phyloP scores from a whole-genome alignment of 768 basidiomycete species.

The Macrolepiota albuminosa region DNA sequence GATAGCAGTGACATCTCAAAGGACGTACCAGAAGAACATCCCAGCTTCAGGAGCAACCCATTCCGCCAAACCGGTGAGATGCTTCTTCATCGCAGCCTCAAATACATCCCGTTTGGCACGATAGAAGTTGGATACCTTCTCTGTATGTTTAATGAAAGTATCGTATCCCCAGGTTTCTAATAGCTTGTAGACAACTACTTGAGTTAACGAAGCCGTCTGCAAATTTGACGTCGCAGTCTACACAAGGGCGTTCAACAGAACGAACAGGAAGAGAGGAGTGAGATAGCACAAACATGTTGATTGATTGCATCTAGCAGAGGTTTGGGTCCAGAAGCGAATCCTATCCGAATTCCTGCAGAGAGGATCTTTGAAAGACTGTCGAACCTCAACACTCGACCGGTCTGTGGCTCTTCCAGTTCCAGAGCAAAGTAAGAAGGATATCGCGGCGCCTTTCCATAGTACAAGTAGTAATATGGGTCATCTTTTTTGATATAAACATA shows the following conservation, averaged over 20 bases:
- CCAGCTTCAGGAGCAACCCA: conserved; percentile 69
- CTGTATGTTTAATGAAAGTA: conserved; percentile 63
- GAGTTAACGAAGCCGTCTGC: conserved; percentile 55
- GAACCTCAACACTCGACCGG: conserved; percentile 77
- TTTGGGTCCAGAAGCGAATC: conserved; percentile 71
- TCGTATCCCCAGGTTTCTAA: conserved; percentile 67
- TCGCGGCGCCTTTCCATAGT: conserved; percentile 58
- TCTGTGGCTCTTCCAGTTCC: conserved; percentile 55
- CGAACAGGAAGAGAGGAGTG: background rate
- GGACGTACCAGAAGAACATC: conserved; percentile 81
- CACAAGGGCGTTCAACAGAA: background rate
- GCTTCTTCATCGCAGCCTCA: conserved; percentile 58
- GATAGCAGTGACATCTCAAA: conserved; percentile 6
- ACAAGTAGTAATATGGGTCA: conserved; percentile 73
- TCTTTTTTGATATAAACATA: conserved; percentile 33
- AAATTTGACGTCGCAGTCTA: conserved; percentile 46
- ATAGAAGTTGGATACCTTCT: conserved; percentile 64
- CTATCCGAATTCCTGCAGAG: conserved; percentile 69
- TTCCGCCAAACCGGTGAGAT: conserved; percentile 69
- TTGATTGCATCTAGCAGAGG: conserved; percentile 63
- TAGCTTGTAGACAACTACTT: conserved; percentile 52
- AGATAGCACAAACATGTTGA: conserved; percentile 42
- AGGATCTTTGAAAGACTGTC: conserved; percentile 84
- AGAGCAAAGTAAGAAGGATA: conserved; percentile 77
- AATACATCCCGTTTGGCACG: conserved; percentile 65